Conservation (phyloP, 768 basidiomycete genomes). For the Mycena vulgaris region DNA sequence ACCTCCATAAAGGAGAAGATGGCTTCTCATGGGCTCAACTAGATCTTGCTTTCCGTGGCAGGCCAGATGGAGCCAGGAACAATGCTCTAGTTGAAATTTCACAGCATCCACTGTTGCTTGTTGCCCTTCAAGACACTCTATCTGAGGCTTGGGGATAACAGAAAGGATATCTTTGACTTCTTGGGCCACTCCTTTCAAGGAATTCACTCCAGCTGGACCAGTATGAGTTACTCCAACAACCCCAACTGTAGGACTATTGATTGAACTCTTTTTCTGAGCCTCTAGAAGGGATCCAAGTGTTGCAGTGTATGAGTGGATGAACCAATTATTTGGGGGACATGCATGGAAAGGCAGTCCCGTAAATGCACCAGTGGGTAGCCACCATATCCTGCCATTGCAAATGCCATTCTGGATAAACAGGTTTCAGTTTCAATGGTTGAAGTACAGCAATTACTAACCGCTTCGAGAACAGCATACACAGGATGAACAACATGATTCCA, state of each 20-base stretch:
- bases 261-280: background rate
- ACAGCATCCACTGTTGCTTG: background rate
- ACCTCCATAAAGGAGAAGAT: background rate
- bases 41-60: background rate
- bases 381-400: background rate
- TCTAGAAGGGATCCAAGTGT: background rate
- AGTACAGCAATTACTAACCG: background rate
- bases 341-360: background rate
- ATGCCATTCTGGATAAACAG: background rate
- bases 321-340: background rate
- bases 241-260: background rate
- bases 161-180: background rate
- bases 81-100: background rate
- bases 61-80: background rate
- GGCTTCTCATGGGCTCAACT: background rate
- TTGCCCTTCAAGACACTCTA: background rate
- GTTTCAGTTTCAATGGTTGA: background rate
- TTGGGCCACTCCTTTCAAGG: background rate
- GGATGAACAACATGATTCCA: background rate
- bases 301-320: background rate
- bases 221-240: constrained; percentile 1
- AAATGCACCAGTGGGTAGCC: constrained; percentile 3
- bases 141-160: background rate
- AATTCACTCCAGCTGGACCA: background rate
- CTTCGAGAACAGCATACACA: background rate